These are phyloP conservation scores for Metschnikowia shivogae DNA, from an alignment of 805 yeast genomes.

Conservation along the genomic window DNA sequence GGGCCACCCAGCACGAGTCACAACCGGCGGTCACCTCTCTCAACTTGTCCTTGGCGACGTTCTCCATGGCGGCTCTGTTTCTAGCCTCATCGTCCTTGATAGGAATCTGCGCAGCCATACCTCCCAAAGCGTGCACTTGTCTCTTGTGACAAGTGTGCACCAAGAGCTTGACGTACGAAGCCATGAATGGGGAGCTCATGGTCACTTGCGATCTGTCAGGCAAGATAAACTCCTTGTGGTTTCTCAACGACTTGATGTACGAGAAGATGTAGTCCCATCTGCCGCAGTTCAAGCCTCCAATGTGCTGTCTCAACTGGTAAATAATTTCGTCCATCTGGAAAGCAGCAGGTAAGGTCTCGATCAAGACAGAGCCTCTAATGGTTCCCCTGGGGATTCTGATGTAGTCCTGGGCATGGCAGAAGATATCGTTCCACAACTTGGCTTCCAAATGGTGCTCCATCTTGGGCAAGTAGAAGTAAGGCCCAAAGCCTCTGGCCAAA, in stretches of 20 bases:
- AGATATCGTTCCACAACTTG: conserved; percentile 77
- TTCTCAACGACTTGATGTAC: conserved; percentile 71
- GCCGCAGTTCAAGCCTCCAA: conserved; percentile 81
- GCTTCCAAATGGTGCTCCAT: conserved; percentile 87
- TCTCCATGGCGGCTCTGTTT: conserved; percentile 64
- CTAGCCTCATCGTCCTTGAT: conserved; percentile 65
- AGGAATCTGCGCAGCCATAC: conserved; percentile 87
- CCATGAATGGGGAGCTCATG: conserved; percentile 79
- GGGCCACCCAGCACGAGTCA: conserved; percentile 90
- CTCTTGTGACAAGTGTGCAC: conserved; percentile 73
- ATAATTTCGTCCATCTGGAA: conserved; percentile 84
- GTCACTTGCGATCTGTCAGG: conserved; percentile 81
- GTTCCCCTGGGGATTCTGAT: conserved; percentile 69
- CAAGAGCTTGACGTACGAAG: conserved; percentile 67
- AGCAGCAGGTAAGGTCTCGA: conserved; percentile 81
- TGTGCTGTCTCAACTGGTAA: conserved; percentile 71
- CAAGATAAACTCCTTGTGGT: conserved; percentile 58
- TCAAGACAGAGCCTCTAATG: conserved; percentile 74
- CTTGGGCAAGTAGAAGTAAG: conserved; percentile 79
- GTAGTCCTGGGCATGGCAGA: conserved; percentile 71
- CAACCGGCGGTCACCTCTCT: conserved; percentile 77
- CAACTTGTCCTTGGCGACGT: conserved; percentile 69
- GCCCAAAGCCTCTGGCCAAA: conserved; percentile 65
- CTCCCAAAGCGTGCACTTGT: conserved; percentile 85
- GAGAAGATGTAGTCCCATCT: conserved; percentile 88